phyloP scores from a whole-genome alignment of 1,284 basidiomycete genomes.

The Wolfiporia cocos region DNA sequence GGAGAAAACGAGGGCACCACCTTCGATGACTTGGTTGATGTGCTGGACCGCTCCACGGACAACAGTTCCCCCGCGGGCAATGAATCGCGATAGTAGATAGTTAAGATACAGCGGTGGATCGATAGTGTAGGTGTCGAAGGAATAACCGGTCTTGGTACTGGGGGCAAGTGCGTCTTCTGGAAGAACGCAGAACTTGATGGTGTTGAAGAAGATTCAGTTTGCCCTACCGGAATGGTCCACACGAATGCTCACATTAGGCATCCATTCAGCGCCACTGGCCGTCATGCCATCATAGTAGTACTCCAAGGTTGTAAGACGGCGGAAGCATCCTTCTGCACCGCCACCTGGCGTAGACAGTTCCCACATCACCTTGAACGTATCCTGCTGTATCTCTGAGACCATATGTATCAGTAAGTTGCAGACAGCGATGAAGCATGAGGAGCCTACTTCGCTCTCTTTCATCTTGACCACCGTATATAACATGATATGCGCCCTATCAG shows the following conservation, averaged over 20 bases:
- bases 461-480: constrained; percentile 46
- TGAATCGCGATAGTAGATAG: constrained; percentile 62
- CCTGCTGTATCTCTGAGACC: constrained; percentile 54
- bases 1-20: constrained; percentile 39
- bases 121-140: constrained; percentile 64
- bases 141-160: constrained; percentile 39
- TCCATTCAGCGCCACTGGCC: constrained; percentile 45
- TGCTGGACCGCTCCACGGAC: constrained; percentile 57
- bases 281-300: constrained; percentile 47
- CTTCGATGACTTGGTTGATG: constrained; percentile 60
- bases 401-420: background rate
- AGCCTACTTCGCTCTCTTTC: constrained; percentile 41
- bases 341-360: constrained; percentile 51
- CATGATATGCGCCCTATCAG: constrained; percentile 62
- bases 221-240: background rate
- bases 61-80: constrained; percentile 50
- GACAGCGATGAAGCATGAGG: background rate
- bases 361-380: constrained; percentile 72
- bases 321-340: constrained; percentile 50
- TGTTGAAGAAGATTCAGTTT: background rate
- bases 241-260: constrained; percentile 51
- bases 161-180: constrained; percentile 36
- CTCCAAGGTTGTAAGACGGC: constrained; percentile 55
- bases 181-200: constrained; percentile 51
- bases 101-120: constrained; percentile 63